Evolutionary conservation across 164 flowering plant species (phyloP).

Genomic region (Stephania cephalantha): DNA sequence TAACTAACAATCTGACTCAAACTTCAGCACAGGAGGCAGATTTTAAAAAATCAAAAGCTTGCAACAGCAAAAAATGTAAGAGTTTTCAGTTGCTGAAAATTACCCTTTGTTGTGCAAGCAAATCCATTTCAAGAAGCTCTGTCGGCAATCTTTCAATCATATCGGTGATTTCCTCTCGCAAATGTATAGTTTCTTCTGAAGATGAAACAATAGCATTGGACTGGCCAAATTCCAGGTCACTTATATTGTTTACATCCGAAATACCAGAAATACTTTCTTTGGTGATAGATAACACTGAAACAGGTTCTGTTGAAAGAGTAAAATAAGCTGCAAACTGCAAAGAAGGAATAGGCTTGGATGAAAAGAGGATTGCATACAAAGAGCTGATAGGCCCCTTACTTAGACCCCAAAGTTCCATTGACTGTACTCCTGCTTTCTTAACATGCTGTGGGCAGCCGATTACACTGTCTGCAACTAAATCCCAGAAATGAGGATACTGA

Average conservation of each 20-base stretch:
- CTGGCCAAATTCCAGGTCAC: constrained; percentile 23
- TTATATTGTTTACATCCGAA: constrained; percentile 16
- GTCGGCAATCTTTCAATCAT: constrained; percentile 51
- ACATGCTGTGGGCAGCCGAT: constrained; percentile 50
- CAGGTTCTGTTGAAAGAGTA: constrained; percentile 64
- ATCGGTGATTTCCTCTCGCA: constrained; percentile 66
- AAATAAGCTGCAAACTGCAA: constrained; percentile 73
- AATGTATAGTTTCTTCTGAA: constrained; percentile 33
- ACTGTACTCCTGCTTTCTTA: constrained; percentile 59
- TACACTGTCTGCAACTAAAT: constrained; percentile 59
- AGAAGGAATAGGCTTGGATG: constrained; percentile 49
- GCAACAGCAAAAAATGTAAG: background rate
- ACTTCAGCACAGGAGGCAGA: too few relatives aligned
- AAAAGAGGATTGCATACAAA: constrained; percentile 78
- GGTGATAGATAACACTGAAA: constrained; percentile 43
- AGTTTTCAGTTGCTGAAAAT: constrained; percentile 8
- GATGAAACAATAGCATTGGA: constrained; percentile 27
- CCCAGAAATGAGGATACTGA: constrained; percentile 58
- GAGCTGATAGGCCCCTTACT: constrained; percentile 76
- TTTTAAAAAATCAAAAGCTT: too few relatives aligned
- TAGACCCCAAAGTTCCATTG: constrained; percentile 81
- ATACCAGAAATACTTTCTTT: constrained; percentile 23
- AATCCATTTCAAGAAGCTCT: constrained; percentile 54
- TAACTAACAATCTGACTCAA: background rate
- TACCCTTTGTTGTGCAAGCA: constrained; percentile 54